These are phyloP conservation scores for Nakazawaea wyomingensis DNA, from an alignment of 805 yeast species.

Conservation along the genomic window DNA sequence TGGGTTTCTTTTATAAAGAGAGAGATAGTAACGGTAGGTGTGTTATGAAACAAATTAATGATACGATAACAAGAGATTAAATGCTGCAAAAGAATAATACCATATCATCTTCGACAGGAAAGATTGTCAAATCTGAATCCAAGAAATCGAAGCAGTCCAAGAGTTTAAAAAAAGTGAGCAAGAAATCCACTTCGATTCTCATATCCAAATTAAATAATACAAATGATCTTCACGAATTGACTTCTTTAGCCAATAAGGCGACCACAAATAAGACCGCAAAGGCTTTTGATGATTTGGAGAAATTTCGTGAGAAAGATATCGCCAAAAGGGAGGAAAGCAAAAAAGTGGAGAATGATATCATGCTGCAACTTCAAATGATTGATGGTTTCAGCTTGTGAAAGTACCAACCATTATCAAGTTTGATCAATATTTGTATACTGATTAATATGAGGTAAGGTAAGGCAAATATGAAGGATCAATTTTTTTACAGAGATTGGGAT, in stretches of 20 bases:
- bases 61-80: too few relatives aligned
- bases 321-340: conserved; percentile 22
- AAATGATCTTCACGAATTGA: conserved; percentile 19
- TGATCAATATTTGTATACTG: too few relatives aligned
- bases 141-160: background rate
- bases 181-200: conserved; percentile 8
- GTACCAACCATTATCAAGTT: too few relatives aligned
- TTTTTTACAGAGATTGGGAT: too few relatives aligned
- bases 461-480: too few relatives aligned
- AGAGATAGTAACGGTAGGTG: too few relatives aligned
- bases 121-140: background rate
- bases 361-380: conserved; percentile 42
- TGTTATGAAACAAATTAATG: too few relatives aligned
- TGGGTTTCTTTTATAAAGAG: conserved; percentile 2
- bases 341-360: conserved; percentile 35
- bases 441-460: too few relatives aligned
- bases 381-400: conserved; percentile 34
- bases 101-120: background rate
- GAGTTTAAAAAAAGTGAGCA: conserved; percentile 12
- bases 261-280: conserved; percentile 17
- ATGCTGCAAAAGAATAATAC: background rate
- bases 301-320: conserved; percentile 35
- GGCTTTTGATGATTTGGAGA: conserved; percentile 31
- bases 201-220: conserved; percentile 15
- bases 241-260: conserved; percentile 9